Conservation (phyloP, 139 green algal genomes). For the Micromonas pusilla region DNA sequence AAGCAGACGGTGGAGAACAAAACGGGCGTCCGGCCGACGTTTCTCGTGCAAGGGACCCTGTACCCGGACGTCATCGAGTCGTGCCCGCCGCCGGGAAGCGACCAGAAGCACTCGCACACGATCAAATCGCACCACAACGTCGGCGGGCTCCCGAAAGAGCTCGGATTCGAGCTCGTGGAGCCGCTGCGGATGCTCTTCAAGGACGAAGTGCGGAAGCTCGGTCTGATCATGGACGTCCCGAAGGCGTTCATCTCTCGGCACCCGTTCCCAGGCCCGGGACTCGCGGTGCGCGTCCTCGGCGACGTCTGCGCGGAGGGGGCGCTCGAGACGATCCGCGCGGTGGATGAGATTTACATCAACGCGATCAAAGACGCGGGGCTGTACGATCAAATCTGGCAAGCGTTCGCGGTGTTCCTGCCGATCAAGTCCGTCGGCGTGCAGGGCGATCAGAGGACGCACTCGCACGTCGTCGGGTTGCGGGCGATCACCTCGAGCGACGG, state of each 20-base stretch:
- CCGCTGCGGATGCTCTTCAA: conserved; percentile 98
- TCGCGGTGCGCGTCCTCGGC: conserved; percentile 91
- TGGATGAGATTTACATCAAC: conserved; percentile 97
- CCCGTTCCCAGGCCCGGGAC: conserved; percentile 92
- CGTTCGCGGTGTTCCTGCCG: conserved; percentile 97
- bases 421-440: conserved; percentile 65
- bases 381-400: conserved; percentile 99
- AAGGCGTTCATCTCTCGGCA: conserved; percentile 85
- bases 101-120: conserved; percentile 95
- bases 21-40: conserved; percentile 45
- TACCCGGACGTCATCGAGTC: conserved; percentile 99
- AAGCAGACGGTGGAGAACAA: conserved; percentile 59
- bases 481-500: conserved; percentile 66
- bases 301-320: conserved; percentile 76
- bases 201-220: conserved; percentile 75
- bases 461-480: conserved; percentile 82
- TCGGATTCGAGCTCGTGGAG: conserved; percentile 95
- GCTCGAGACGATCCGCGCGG: conserved; percentile 63
- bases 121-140: conserved; percentile 99
- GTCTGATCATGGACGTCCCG: conserved; percentile 60
- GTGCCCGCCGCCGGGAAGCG: conserved; percentile 85
- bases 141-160: conserved; percentile 90
- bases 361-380: conserved; percentile 84
- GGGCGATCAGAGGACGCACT: conserved; percentile 90
- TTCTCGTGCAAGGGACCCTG: conserved; percentile 78